A percentile compares a stretch with the other conserved stretches of the same genome.
Conservation (phyloP, 176 grass and related monocot genomes). For the Tillandsia leiboldiana region DNA sequence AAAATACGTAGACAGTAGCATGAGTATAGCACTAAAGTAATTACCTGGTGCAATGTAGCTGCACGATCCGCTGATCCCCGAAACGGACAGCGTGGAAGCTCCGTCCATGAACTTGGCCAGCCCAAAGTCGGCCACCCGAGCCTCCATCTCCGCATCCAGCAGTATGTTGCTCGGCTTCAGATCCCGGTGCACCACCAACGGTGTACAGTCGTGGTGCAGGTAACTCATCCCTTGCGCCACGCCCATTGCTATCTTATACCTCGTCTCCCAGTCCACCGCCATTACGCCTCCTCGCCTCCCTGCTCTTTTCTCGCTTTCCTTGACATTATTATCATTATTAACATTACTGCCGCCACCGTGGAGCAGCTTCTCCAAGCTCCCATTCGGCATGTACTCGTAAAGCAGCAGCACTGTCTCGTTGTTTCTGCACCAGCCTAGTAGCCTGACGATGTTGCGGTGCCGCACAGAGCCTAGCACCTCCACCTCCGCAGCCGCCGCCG, state of each 20-base stretch:
- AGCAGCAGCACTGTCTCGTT: constrained; percentile 63
- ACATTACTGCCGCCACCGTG: constrained; percentile 4
- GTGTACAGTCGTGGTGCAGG: constrained; percentile 81
- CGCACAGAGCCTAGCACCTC: constrained; percentile 68
- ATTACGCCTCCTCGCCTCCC: not conserved
- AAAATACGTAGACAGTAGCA: too few species aligned
- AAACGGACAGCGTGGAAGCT: constrained; percentile 43
- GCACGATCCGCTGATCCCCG: constrained; percentile 70
- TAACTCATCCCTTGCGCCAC: constrained; percentile 88
- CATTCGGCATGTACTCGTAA: constrained; percentile 97
- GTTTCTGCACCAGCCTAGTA: constrained; percentile 66
- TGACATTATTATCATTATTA: too few species aligned
- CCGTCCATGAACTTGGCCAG: constrained; percentile 67
- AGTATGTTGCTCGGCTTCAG: constrained; percentile 98
- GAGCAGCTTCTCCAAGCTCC: constrained; percentile 77
- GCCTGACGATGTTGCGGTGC: constrained; percentile 89
- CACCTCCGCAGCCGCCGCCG: constrained; percentile 36
- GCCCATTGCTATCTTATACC: constrained; percentile 59
- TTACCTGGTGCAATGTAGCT: constrained; percentile 88
- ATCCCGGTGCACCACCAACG: constrained; percentile 71
- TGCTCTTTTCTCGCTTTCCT: not conserved
- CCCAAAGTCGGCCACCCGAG: constrained; percentile 76
- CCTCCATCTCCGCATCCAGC: constrained; percentile 78
- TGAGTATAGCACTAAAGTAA: not conserved
- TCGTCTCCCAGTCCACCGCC: constrained; percentile 43